phyloP scores from a whole-genome alignment of 306 rosid species.

The Canavalia gladiata region DNA sequence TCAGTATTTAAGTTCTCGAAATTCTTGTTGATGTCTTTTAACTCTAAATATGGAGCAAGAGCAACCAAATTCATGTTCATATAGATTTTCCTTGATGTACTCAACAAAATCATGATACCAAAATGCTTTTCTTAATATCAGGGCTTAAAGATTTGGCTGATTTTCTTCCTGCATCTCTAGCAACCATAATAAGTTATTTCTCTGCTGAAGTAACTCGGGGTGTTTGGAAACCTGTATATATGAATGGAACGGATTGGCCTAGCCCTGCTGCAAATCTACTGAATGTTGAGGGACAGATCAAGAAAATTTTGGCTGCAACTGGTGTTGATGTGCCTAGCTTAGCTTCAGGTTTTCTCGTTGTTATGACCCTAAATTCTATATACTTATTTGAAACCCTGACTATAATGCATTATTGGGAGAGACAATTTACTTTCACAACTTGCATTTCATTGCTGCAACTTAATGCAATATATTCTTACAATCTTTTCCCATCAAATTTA shows the following conservation, averaged over 20 bases:
- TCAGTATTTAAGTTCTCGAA: slow-evolving; percentile 5
- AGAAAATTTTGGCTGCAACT: slow-evolving; percentile 90
- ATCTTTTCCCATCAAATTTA: neutral
- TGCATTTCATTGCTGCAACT: neutral
- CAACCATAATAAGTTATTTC: slow-evolving; percentile 94
- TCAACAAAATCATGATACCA: slow-evolving; percentile 23
- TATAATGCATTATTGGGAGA: slow-evolving; percentile 29
- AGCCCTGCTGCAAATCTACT: slow-evolving; percentile 93
- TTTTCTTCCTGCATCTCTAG: slow-evolving; percentile 97
- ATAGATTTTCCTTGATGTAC: slow-evolving; percentile 33
- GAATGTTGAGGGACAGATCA: slow-evolving; percentile 91
- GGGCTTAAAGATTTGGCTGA: slow-evolving; percentile 98
- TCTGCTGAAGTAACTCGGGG: slow-evolving; percentile 97
- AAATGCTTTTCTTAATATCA: slow-evolving; percentile 52
- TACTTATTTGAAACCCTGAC: neutral
- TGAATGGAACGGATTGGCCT: slow-evolving; percentile 99
- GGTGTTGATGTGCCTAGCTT: slow-evolving; percentile 97
- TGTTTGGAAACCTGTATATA: slow-evolving; percentile 91
- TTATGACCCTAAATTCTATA: slow-evolving; percentile 26
- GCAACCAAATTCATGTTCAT: slow-evolving; percentile 38
- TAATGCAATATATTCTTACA: neutral
- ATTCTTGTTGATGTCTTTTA: slow-evolving; percentile 5
- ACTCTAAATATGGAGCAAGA: slow-evolving; percentile 28
- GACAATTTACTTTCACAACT: slow-evolving; percentile 8
- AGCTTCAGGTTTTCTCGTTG: slow-evolving; percentile 71